phyloP scores from a whole-genome alignment of 768 basidiomycete genomes.

The Heimioporus sp. region DNA sequence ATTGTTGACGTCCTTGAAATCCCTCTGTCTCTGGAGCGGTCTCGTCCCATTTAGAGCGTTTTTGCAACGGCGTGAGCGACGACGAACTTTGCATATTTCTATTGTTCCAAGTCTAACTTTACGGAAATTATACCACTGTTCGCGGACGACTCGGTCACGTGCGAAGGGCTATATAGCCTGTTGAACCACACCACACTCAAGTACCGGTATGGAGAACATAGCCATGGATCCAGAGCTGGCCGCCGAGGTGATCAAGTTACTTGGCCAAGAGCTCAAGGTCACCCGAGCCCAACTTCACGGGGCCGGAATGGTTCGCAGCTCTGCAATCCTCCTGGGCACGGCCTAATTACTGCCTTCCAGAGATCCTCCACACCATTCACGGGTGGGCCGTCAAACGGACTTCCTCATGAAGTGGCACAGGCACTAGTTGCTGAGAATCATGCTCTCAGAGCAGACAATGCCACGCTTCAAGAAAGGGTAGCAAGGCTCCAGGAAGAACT shows the following conservation, averaged over 20 bases:
- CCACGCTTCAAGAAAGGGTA: conserved; percentile 13
- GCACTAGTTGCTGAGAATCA: conserved; percentile 15
- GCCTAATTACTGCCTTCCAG: conserved; percentile 4
- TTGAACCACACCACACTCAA: too few species aligned
- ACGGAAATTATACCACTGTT: too few species aligned
- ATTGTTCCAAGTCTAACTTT: background rate
- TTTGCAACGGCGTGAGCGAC: conserved; percentile 55
- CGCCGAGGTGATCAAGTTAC: conserved; percentile 23
- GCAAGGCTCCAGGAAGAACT: conserved; percentile 12
- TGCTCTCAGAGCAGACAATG: conserved; percentile 19
- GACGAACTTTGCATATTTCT: conserved; percentile 5
- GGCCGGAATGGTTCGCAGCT: conserved; percentile 14
- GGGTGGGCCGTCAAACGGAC: background rate
- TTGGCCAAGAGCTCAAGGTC: conserved; percentile 24
- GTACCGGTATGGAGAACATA: conserved; percentile 13
- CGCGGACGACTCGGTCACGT: conserved; percentile 12
- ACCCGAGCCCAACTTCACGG: conserved; percentile 22
- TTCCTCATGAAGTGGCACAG: conserved; percentile 6
- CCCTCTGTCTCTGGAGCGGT: conserved; percentile 46
- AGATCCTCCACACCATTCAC: conserved; percentile 4
- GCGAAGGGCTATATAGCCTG: background rate
- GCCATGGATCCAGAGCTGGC: conserved; percentile 25
- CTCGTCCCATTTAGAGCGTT: conserved; percentile 74
- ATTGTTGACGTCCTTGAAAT: conserved; percentile 32
- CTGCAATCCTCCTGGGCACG: background rate